A percentile compares a stretch with the other conserved stretches of the same genome.
Conservation (phyloP, 257 asterid species). For the Solanum appendiculatum region DNA sequence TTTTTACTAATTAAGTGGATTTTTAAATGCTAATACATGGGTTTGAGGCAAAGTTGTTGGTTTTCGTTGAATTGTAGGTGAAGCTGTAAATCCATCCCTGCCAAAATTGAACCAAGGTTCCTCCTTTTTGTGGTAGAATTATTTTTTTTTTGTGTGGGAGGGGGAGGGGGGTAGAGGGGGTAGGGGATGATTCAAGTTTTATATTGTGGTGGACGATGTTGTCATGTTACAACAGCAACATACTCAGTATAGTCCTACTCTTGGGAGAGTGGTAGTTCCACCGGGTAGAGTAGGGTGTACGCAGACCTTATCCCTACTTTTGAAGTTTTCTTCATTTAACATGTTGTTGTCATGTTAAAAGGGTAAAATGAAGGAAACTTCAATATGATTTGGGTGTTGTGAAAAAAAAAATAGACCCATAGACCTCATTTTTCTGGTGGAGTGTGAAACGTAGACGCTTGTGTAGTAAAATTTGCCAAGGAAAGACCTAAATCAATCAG, state of each 20-base stretch:
- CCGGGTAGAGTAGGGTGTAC: too few species aligned
- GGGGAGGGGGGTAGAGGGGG: too few species aligned
- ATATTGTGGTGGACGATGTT: not conserved
- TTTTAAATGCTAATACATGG: not conserved
- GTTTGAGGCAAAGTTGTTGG: not conserved
- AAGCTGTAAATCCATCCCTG: not conserved
- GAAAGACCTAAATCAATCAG: not conserved
- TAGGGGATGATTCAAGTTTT: not conserved
- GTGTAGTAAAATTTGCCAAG: not conserved
- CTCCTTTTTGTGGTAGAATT: not conserved
- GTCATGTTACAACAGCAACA: not conserved
- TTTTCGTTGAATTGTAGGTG: not conserved
- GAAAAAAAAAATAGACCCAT: not conserved
- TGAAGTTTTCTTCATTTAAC: not conserved
- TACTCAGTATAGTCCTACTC: too few species aligned
- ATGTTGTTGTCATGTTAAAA: not conserved
- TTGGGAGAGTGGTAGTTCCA: too few species aligned
- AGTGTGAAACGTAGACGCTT: not conserved
- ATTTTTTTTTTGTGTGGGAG: not conserved
- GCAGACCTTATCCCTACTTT: not conserved
- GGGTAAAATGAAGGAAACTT: not conserved
- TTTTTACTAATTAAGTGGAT: not conserved
- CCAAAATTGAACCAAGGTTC: not conserved
- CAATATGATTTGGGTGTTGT: not conserved
- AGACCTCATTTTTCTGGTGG: not conserved